These are phyloP conservation scores for Serendipita indica DNA, from an alignment of 768 basidiomycete species.

Conservation along the genomic window DNA sequence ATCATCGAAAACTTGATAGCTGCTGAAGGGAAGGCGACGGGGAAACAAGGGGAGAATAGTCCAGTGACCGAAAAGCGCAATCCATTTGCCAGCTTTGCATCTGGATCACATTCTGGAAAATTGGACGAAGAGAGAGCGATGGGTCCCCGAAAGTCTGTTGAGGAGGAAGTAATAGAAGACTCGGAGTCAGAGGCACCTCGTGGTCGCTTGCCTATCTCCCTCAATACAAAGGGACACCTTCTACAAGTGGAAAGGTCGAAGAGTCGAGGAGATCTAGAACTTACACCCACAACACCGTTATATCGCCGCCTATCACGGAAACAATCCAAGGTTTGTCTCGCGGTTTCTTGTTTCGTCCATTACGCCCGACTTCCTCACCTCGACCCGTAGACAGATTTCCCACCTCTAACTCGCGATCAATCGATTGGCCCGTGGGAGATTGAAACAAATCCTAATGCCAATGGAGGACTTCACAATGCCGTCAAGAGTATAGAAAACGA, in stretches of 20 bases:
- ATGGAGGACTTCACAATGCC: conserved; percentile 75
- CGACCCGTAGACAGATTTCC: conserved; percentile 35
- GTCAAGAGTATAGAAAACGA: conserved; percentile 43
- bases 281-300: neutral
- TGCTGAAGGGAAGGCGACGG: neutral
- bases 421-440: conserved; percentile 32
- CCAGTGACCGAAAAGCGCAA: neutral
- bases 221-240: neutral
- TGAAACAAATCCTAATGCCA: conserved; percentile 55
- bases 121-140: neutral
- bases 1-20: neutral
- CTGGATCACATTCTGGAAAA: neutral
- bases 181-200: neutral
- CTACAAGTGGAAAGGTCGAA: too few relatives aligned
- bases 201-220: neutral
- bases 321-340: neutral
- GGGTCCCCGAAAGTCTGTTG: neutral
- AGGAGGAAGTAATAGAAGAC: neutral
- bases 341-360: neutral
- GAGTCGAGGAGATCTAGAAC: too few relatives aligned
- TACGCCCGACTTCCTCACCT: neutral
- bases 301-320: conserved; percentile 13
- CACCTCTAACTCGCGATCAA: conserved; percentile 31
- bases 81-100: neutral
- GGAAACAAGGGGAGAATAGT: neutral